Conservation (phyloP, 2,329 filamentous ascomycete species). For the Botrytis paeoniae region DNA sequence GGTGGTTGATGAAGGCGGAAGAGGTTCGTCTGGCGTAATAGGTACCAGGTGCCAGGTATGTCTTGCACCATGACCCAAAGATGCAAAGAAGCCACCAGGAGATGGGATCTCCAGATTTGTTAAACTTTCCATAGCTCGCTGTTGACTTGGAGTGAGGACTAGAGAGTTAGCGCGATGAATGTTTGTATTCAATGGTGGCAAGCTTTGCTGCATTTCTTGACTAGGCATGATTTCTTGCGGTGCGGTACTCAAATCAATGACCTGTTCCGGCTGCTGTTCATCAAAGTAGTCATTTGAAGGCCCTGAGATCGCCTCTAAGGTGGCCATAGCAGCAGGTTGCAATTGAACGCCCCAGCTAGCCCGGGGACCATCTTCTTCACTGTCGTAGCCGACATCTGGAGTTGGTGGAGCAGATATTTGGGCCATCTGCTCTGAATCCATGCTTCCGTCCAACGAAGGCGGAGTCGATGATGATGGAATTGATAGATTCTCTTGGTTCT, state of each 20-base stretch:
- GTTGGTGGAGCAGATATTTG: conserved; percentile 81
- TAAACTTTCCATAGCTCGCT: conserved; percentile 64
- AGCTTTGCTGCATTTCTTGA: conserved; percentile 53
- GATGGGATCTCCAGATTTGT: conserved; percentile 86
- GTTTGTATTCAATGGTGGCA: conserved; percentile 49
- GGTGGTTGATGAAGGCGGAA: conserved; percentile 79
- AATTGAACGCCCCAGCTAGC: conserved; percentile 61
- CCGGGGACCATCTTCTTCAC: conserved; percentile 62
- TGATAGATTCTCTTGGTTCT: conserved; percentile 66
- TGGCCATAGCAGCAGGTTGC: conserved; percentile 76
- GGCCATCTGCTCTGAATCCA: conserved; percentile 84
- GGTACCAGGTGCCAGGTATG: conserved; percentile 74
- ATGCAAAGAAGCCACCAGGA: conserved; percentile 87
- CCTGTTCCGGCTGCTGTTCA: conserved; percentile 54
- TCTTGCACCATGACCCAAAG: conserved; percentile 70
- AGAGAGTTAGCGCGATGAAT: conserved; percentile 39
- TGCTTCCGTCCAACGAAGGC: conserved; percentile 79
- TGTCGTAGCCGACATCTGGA: conserved; percentile 62
- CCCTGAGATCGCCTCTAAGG: conserved; percentile 69
- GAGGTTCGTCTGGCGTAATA: conserved; percentile 51
- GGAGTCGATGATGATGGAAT: conserved; percentile 75
- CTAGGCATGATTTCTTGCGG: conserved; percentile 39
- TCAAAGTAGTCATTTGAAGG: conserved; percentile 59
- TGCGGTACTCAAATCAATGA: conserved; percentile 47
- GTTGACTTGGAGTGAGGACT: conserved; percentile 49